Base-by-base conservation (phyloP, 1,284 basidiomycete species). In the Cutaneotrichosporon daszewskae region DNA sequence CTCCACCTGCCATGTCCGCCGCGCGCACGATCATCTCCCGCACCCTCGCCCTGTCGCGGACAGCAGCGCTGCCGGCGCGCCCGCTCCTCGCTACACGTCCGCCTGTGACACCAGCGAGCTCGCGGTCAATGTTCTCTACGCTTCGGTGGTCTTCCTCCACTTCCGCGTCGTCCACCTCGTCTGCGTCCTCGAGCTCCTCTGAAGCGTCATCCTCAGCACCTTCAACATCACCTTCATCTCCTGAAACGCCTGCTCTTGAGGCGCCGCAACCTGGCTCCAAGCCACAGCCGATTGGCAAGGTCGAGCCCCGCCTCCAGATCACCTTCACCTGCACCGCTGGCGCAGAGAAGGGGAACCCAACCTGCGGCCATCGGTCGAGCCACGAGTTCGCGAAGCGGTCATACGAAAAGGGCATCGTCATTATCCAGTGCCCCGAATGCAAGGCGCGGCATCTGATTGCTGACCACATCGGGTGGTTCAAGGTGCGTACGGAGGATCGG, bases 391-490 rank as follows among this genome's bases (percentile, higher is more conserved):
- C 85, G 10, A 85, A 82, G 64, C 77, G 81, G 26, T 80, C 86
- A 22, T 98, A 97, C 68, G 79, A 84, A 59, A 80, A 77, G 36
- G 94, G 94, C 0, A 85, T 97, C 43, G 92, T 97, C 1, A 75
- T 98, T 24, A 81, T 96, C 0, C 81, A 94, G 63, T 97, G 94
- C 71, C 90, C 92, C 1, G 79, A 79, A 14, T 97, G 94, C 71
- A 82, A 87, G 60, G 90, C 88, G 62, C 74, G 87, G 34, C 87
- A 89, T 70, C 73, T 89, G 16, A 89, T 91, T 60, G 90, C 91
- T 8, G 90, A 95, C 64, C 83, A 95, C 60, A 70, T 95, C 13
- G 87, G 87, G 1, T 95, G 91, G 91, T 95, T 95, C 74, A 66
- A 69, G 40, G 66, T 65, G 40, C 34, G 61, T 54, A 24, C 13